phyloP scores from a whole-genome alignment of 495 filamentous ascomycete genomes.

The Neurospora cerealis region DNA sequence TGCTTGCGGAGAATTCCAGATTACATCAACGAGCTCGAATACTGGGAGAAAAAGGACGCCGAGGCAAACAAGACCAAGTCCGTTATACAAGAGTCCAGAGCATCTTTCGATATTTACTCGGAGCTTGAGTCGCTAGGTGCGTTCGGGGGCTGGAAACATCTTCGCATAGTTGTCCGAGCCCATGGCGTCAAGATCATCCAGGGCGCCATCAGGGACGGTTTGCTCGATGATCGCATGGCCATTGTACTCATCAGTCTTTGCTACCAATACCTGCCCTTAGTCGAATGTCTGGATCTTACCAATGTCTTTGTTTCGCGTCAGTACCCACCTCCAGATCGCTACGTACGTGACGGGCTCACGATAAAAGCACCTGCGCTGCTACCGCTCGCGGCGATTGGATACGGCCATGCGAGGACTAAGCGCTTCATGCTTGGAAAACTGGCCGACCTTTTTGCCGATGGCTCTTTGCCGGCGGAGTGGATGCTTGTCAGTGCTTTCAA shows the following conservation, averaged over 20 bases:
- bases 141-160: constrained; percentile 52
- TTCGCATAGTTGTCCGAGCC: constrained; percentile 54
- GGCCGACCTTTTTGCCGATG: constrained; percentile 21
- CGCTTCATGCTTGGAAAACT: constrained; percentile 27
- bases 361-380: constrained; percentile 12
- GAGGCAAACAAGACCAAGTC: constrained; percentile 38
- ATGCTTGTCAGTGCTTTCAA: constrained; percentile 31
- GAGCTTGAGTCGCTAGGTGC: constrained; percentile 55
- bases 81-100: constrained; percentile 24
- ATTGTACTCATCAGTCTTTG: constrained; percentile 34
- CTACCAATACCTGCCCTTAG: constrained; percentile 20
- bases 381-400: constrained; percentile 21
- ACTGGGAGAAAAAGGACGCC: constrained; percentile 37
- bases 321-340: constrained; percentile 25
- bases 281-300: constrained; percentile 34
- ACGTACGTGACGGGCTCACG: constrained; percentile 18
- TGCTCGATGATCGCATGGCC: constrained; percentile 30
- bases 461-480: constrained; percentile 32
- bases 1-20: constrained; percentile 52
- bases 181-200: constrained; percentile 52
- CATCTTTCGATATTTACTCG: constrained; percentile 47
- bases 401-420: constrained; percentile 11
- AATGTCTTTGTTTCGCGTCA: constrained; percentile 21
- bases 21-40: constrained; percentile 53
- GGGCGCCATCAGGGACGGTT: constrained; percentile 41